phyloP scores from a whole-genome alignment of 2,329 filamentous ascomycete genomes.

The Aspergillus sp. region DNA sequence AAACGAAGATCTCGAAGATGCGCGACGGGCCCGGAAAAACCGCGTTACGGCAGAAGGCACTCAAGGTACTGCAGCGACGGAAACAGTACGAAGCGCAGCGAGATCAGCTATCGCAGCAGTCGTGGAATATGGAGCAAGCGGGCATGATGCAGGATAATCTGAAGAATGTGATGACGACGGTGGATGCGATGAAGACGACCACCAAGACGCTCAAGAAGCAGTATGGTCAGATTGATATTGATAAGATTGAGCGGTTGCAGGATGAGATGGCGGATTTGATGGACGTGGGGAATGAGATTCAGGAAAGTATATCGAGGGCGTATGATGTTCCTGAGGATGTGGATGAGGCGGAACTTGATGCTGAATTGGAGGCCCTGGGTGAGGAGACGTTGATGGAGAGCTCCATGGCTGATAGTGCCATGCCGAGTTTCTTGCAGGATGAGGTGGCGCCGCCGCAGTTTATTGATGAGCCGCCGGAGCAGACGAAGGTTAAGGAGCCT shows the following conservation, averaged over 20 bases:
- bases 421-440: slow-evolving; percentile 87
- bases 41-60: slow-evolving; percentile 88
- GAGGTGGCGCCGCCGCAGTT: slow-evolving; percentile 81
- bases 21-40: slow-evolving; percentile 92
- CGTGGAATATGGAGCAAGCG: slow-evolving; percentile 99
- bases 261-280: slow-evolving; percentile 99
- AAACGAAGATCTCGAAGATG: slow-evolving; percentile 85
- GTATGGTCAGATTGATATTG: slow-evolving; percentile 95
- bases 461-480: slow-evolving; percentile 83
- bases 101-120: slow-evolving; percentile 89
- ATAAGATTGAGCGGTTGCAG: slow-evolving; percentile 96
- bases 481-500: slow-evolving; percentile 78
- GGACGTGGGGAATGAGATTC: slow-evolving; percentile 97
- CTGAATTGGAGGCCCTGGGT: slow-evolving; percentile 90
- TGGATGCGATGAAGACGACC: slow-evolving; percentile 95
- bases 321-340: slow-evolving; percentile 98
- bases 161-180: slow-evolving; percentile 97
- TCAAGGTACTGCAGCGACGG: slow-evolving; percentile 88
- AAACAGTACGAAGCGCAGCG: slow-evolving; percentile 94
- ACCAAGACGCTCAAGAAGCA: slow-evolving; percentile 90
- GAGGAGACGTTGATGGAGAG: slow-evolving; percentile 90
- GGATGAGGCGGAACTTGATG: slow-evolving; percentile 93
- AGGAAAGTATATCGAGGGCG: slow-evolving; percentile 85
- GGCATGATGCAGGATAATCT: slow-evolving; percentile 98
- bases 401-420: slow-evolving; percentile 59